Evolutionary conservation across 805 yeast genomes (phyloP), one percentile per base, ranked within the genome.

Genomic region (Nakazawaea sp.): DNA sequence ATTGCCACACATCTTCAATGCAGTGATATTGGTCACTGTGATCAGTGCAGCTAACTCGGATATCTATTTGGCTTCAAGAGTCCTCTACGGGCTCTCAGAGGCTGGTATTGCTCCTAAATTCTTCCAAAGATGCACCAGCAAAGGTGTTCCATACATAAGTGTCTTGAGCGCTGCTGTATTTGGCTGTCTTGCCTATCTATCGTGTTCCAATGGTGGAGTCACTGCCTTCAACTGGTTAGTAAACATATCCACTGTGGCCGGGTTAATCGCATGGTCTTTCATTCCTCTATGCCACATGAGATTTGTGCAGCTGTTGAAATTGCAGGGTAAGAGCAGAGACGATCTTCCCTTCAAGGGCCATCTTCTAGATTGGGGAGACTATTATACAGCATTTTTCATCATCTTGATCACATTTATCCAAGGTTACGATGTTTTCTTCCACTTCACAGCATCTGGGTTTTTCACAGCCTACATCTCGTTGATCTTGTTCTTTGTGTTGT

Each of bases 21-120:
- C 80, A 2, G 78, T 85, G 55, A 81, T 87, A 46, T 59, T 87
- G 51, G 59, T 83, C 28, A 81, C 84, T 45, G 88, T 85, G 41
- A 72, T 84, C 53, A 81, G 90, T 9, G 94, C 94, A 32, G 79
- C 84, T 9, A 85, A 83, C 61, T 80, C 88, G 2, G 88, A 80
- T 58, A 65, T 84, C 51, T 82, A 81, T 59, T 78, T 79, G 53
- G 83, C 84, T 20, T 75, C 92, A 16, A 72, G 95, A 68, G 75
- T 83, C 9, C 61, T 81, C 15, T 83, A 81, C 52, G 82, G 84
- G 26, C 62, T 85, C 45, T 72, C 92, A 1, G 70, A 75, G 35
- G 81, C 80, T 47, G 84, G 86, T 6, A 77, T 76, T 52, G 88
- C 90, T 9, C 92, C 92, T 45, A 65, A 60, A 45, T 51, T 81